phyloP scores from a whole-genome alignment of 495 filamentous ascomycete species.

The Xylaria scruposa region DNA sequence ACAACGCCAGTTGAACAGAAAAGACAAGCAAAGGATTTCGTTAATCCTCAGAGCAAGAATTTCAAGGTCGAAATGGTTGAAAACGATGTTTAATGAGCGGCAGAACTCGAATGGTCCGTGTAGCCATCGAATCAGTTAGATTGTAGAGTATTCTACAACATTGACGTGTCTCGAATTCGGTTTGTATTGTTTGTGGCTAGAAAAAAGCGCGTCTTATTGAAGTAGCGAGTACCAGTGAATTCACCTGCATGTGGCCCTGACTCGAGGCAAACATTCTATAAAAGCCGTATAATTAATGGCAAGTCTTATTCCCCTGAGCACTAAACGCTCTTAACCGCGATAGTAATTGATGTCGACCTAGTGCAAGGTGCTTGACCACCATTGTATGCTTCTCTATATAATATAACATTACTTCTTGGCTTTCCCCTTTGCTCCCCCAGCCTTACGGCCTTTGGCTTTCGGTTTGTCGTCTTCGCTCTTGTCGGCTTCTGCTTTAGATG shows the following conservation, averaged over 20 bases:
- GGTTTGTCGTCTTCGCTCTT: slow-evolving; percentile 59
- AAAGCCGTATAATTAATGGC: not conserved
- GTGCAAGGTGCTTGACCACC: too few species aligned
- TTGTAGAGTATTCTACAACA: not conserved
- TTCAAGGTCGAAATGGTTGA: not conserved
- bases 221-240: slow-evolving; percentile 9
- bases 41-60: not conserved
- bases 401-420: slow-evolving; percentile 40
- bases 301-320: not conserved
- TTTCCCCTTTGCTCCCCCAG: slow-evolving; percentile 49
- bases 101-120: not conserved
- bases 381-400: not conserved
- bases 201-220: not conserved
- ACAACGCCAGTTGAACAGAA: not conserved
- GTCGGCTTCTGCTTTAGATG: slow-evolving; percentile 55
- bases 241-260: not conserved
- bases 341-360: not conserved
- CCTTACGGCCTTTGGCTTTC: slow-evolving; percentile 54
- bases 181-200: not conserved
- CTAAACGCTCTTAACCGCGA: not conserved
- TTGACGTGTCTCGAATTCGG: not conserved
- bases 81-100: not conserved
- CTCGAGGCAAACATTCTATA: not conserved
- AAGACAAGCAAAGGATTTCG: not conserved
- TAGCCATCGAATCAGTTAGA: not conserved